phyloP scores from a whole-genome alignment of 2,329 filamentous ascomycete genomes.

The Pestalotiopsis sp. region DNA sequence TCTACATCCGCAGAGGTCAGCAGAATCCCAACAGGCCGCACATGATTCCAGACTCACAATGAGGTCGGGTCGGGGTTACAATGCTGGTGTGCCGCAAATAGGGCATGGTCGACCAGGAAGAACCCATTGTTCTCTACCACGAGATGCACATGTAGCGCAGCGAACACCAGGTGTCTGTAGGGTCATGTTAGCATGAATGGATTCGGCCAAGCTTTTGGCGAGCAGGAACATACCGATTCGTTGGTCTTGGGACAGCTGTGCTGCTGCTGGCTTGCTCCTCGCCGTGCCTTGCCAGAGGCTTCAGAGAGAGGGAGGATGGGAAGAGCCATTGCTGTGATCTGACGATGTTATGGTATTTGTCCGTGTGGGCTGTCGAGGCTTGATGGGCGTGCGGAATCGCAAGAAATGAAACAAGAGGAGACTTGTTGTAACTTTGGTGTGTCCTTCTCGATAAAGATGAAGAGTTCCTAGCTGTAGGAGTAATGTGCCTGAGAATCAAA shows the following conservation, averaged over 20 bases:
- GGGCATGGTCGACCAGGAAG: slow-evolving; percentile 12
- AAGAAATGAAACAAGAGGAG: background rate
- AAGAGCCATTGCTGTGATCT: background rate
- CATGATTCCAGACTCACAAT: background rate
- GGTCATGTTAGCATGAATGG: background rate
- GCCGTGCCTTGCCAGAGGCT: background rate
- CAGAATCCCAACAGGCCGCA: background rate
- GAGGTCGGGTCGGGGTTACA: background rate
- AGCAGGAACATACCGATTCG: slow-evolving; percentile 6
- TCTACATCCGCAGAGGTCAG: background rate
- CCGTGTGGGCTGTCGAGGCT: background rate
- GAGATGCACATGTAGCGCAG: slow-evolving; percentile 8
- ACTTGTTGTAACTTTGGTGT: background rate
- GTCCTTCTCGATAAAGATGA: background rate
- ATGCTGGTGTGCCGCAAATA: slow-evolving; percentile 12
- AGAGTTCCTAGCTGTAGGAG: background rate
- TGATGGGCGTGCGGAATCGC: background rate
- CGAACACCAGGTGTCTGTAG: slow-evolving; percentile 10
- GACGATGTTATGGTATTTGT: background rate
- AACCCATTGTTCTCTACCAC: slow-evolving; percentile 13
- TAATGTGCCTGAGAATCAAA: background rate
- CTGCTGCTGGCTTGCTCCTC: background rate
- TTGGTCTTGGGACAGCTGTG: background rate
- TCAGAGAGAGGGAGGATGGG: background rate
- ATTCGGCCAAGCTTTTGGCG: background rate